A percentile compares a stretch with the other conserved stretches of the same genome.
Conservation (phyloP, 1,284 basidiomycete genomes). For the Malassezia globosa region DNA sequence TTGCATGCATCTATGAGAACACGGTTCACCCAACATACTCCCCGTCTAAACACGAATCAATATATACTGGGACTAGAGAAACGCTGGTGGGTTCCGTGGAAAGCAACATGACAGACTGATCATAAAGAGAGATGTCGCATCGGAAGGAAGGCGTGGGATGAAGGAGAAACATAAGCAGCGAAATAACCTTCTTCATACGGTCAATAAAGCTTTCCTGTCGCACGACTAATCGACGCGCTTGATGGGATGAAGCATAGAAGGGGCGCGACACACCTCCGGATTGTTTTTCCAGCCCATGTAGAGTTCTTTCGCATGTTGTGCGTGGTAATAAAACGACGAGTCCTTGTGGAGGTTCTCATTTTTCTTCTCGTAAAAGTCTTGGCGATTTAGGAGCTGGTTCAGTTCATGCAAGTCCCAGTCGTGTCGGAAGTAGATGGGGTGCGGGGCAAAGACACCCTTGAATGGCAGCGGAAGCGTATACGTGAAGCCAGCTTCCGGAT, state of each 20-base stretch:
- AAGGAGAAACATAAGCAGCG: too few species aligned
- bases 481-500: slow-evolving; percentile 44
- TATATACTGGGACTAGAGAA: too few species aligned
- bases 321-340: slow-evolving; percentile 45
- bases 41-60: too few species aligned
- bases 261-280: slow-evolving; percentile 42
- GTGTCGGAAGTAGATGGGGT: slow-evolving; percentile 47
- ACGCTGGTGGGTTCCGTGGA: too few species aligned
- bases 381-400: slow-evolving; percentile 40
- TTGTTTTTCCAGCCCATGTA: slow-evolving; percentile 45
- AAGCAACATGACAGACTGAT: too few species aligned
- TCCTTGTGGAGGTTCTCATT: slow-evolving; percentile 46
- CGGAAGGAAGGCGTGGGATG: neutral
- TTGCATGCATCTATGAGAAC: too few species aligned
- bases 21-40: too few species aligned
- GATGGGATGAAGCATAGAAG: slow-evolving; percentile 44
- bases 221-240: slow-evolving; percentile 28
- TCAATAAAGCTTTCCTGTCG: neutral
- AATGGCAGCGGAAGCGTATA: slow-evolving; percentile 43
- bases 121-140: neutral
- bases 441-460: slow-evolving; percentile 46
- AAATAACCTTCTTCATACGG: neutral
- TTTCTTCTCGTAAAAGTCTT: slow-evolving; percentile 45
- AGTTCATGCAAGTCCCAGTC: slow-evolving; percentile 43
- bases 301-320: slow-evolving; percentile 39